These are phyloP conservation scores for Vararia minispora DNA, from an alignment of 768 basidiomycete genomes.

Conservation along the genomic window DNA sequence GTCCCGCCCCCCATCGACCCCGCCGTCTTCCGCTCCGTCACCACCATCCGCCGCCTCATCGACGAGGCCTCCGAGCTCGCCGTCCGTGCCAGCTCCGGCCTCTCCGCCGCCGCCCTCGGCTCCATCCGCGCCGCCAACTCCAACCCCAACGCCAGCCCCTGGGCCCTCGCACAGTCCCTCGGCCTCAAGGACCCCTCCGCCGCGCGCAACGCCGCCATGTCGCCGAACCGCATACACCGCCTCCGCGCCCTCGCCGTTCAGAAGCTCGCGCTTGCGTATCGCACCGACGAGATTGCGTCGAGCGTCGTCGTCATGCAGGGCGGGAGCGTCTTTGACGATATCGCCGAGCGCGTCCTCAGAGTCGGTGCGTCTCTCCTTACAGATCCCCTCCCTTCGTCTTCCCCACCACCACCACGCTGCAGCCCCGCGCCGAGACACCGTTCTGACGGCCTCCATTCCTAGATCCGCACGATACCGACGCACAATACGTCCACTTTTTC, in stretches of 20 bases:
- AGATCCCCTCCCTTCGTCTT: too few species aligned
- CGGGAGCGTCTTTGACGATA: slow-evolving; percentile 83
- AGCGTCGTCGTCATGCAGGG: slow-evolving; percentile 96
- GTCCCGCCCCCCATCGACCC: slow-evolving; percentile 84
- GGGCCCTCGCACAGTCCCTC: slow-evolving; percentile 52
- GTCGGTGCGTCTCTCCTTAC: slow-evolving; percentile 30
- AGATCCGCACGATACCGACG: slow-evolving; percentile 74
- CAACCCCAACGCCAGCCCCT: slow-evolving; percentile 35
- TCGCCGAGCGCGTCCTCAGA: slow-evolving; percentile 81
- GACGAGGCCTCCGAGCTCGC: slow-evolving; percentile 86
- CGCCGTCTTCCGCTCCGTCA: slow-evolving; percentile 71
- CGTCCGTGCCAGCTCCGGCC: slow-evolving; percentile 76
- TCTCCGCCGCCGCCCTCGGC: slow-evolving; percentile 64
- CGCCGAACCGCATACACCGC: slow-evolving; percentile 72
- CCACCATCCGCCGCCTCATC: slow-evolving; percentile 66
- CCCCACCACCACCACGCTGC: too few species aligned
- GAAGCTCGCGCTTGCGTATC: slow-evolving; percentile 78
- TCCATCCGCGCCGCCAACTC: slow-evolving; percentile 41
- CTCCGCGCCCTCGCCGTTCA: slow-evolving; percentile 75
- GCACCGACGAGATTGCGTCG: slow-evolving; percentile 81
- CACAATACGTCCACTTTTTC: slow-evolving; percentile 87
- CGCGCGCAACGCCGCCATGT: slow-evolving; percentile 75
- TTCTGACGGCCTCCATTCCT: too few species aligned
- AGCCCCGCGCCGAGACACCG: too few species aligned
- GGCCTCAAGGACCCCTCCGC: slow-evolving; percentile 42